Evolutionary conservation across 176 grass and related monocot species (phyloP), one percentile per base, ranked within the genome.

Genomic region (Hsuehochloa calcarea): DNA sequence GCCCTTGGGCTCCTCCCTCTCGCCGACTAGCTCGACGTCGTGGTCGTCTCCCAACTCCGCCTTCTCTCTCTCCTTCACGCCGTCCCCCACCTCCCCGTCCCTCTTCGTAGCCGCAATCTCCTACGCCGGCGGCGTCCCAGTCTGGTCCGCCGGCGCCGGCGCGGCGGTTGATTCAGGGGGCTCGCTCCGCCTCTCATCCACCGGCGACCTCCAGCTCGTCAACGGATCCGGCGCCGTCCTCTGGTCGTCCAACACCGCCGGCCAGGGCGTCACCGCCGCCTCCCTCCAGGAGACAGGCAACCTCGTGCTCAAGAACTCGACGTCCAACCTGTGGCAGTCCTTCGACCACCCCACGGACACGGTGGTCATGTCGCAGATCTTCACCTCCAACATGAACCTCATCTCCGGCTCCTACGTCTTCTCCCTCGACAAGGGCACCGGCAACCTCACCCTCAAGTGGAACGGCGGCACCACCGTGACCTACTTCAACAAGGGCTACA

Each of bases 401-500:
- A 79, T 54, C 63, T 94, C 93, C 2, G 89, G 83, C 3, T 0
- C 1, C 39, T 96, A 99, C 88, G 27, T 78, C 67, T 99, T 99
- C 86, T 62, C 81, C 29, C 74, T 99, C 63, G 50, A 77, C 22
- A 2, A 3, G 34, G 8, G 0, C 41, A 68, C 86, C 3, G 96
- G 96, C 56, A 99, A 99, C 88, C 91, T 99, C 8, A 96, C 88
- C 16, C 91, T 99, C 63, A 19, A 0, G 8, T 99, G 88, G 93
- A 83, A 54, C 75, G 3, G 0, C 66, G 45, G 47, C 78, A 14
- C 16, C 78, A 27, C 77, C 20, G 85, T 89, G 29, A 54, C 31
- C 11, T 99, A 99, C 90, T 99, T 99, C 88, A 99, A 96, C 88
- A 85, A 85, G 38, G 96, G 96, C 0, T 99, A 88, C 84, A 99